A percentile compares a stretch with the other conserved stretches of the same genome.
These are phyloP conservation scores for Hibiscus tridactylites DNA, from an alignment of 345 rosid species.

Conservation along the genomic window DNA sequence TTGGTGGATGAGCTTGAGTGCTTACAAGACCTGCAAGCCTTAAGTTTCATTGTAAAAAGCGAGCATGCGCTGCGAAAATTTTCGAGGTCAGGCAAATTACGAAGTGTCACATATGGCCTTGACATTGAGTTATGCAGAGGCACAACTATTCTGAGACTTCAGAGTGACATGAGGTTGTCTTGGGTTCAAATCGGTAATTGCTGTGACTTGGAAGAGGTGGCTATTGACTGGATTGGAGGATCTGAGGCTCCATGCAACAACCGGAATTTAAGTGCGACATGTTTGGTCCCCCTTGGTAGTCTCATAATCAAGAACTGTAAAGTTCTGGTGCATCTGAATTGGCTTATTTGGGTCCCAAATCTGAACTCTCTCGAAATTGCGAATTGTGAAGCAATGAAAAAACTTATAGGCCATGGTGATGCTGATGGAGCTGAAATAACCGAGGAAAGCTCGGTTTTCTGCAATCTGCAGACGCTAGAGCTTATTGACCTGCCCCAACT, in stretches of 20 bases:
- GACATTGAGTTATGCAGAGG: neutral
- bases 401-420: neutral
- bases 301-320: neutral
- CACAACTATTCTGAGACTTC: neutral
- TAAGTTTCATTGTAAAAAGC: neutral
- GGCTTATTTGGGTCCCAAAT: neutral
- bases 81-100: neutral
- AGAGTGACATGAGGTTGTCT: neutral
- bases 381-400: neutral
- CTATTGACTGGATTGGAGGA: neutral
- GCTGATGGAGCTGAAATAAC: neutral
- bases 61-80: neutral
- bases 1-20: neutral
- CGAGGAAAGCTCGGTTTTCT: neutral
- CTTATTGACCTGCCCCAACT: neutral
- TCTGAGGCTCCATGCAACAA: neutral
- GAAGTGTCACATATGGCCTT: neutral
- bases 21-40: neutral
- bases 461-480: neutral
- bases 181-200: neutral
- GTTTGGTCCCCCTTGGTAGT: neutral
- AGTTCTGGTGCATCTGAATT: neutral
- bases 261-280: neutral
- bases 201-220: neutral
- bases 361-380: neutral